Conservation (phyloP, 768 basidiomycete species). For the Amanita thiersii region DNA sequence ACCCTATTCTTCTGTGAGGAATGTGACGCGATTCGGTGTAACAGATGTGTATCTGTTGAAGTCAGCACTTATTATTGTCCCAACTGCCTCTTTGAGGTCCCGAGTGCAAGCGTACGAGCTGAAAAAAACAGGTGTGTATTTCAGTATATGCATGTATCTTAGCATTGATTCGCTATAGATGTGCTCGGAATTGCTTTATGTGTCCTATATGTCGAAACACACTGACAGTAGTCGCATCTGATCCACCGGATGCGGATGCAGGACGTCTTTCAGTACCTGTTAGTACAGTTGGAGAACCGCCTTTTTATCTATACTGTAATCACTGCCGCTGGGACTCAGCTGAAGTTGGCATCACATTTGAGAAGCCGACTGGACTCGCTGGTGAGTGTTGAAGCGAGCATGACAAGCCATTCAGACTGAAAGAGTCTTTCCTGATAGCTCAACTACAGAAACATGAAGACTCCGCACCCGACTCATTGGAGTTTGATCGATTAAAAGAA, state of each 20-base stretch:
- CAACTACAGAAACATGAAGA: slow-evolving; percentile 91
- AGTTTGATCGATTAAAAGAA: slow-evolving; percentile 92
- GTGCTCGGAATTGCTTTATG: slow-evolving; percentile 95
- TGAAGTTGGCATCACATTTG: slow-evolving; percentile 86
- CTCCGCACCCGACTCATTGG: slow-evolving; percentile 72
- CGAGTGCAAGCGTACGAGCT: slow-evolving; percentile 94
- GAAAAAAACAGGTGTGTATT: slow-evolving; percentile 84
- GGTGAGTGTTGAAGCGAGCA: no score
- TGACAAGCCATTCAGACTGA: no score
- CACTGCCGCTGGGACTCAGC: slow-evolving; percentile 94
- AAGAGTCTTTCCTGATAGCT: no score
- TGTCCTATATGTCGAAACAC: slow-evolving; percentile 93
- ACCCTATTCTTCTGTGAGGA: slow-evolving; percentile 96
- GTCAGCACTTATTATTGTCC: slow-evolving; percentile 98
- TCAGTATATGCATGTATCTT: neutral
- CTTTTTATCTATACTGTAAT: slow-evolving; percentile 87
- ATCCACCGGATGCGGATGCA: slow-evolving; percentile 61
- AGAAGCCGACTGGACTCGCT: slow-evolving; percentile 94
- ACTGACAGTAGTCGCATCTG: slow-evolving; percentile 84
- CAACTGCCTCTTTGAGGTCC: slow-evolving; percentile 97
- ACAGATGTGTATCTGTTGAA: slow-evolving; percentile 87
- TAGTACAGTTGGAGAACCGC: slow-evolving; percentile 69
- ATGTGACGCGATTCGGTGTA: slow-evolving; percentile 92
- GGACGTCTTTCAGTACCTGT: slow-evolving; percentile 43
- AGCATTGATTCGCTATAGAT: slow-evolving; percentile 42